Evolutionary conservation across 306 rosid genomes (phyloP), one percentile per base, ranked within the genome.

Genomic region (Corylus americana): DNA sequence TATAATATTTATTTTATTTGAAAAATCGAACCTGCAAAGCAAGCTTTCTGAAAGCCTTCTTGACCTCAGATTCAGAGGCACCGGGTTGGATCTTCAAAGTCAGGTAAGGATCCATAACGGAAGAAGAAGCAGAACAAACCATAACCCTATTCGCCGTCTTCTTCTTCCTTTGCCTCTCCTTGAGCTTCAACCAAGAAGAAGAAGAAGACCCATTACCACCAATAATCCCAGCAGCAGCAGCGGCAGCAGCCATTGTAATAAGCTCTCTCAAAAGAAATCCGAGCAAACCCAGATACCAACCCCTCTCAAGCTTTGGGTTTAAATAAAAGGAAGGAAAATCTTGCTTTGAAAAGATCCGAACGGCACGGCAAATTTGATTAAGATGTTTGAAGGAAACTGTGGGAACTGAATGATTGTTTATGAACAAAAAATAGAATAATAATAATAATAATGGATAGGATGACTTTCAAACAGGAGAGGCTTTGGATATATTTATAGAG

Each of bases 11-110:
- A 22, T 22, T 22, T 22, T 22, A 22, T 22, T 22, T 22, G 25
- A 22, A 22, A 64, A 78, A 76, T 49, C 77, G 68, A 79, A 94
- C 98, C 97, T 91, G 86, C 76, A 93, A 76, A 85, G 99, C 99
- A 63, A 95, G 99, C 27, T 83, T 85, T 80, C 99, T 82, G 75
- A 89, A 95, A 54, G 99, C 98, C 78, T 91, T 95, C 74, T 85
- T 89, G 63, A 95, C 93, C 77, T 95, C 98, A 77, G 96, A 83
- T 90, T 93, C 96, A 79, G 97, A 90, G 50, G 99, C 96, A 72
- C 80, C 85, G 0, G 81, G 91, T 49, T 80, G 87, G 78, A 95
- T 88, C 82, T 83, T 88, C 42, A 95, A 88, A 69, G 94, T 95
- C 79, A 69, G 87, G 55, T 95, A 95, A 50, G 94, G 92, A 88